Conservation (phyloP, 805 yeast species). For the Peterozyma toletana region DNA sequence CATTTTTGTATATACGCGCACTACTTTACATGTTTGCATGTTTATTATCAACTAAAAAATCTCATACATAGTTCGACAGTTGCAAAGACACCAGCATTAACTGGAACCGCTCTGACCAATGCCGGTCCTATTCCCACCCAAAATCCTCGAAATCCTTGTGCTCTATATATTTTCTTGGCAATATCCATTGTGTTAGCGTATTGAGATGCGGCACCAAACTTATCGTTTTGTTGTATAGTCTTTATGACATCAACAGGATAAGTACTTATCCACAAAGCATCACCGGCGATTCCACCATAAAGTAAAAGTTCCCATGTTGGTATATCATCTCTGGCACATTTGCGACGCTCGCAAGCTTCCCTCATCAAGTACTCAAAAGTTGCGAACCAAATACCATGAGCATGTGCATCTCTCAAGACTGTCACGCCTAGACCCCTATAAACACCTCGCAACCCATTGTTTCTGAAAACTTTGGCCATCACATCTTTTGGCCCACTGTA, state of each 20-base stretch:
- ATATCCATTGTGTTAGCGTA: slow-evolving; percentile 34
- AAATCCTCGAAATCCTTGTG: slow-evolving; percentile 44
- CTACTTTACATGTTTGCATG: no score
- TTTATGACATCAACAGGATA: slow-evolving; percentile 49
- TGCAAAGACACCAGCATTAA: slow-evolving; percentile 74
- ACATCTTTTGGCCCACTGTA: slow-evolving; percentile 37
- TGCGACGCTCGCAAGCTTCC: slow-evolving; percentile 23
- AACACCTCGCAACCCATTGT: slow-evolving; percentile 27
- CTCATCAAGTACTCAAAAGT: slow-evolving; percentile 53
- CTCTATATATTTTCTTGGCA: slow-evolving; percentile 28
- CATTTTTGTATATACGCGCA: no score
- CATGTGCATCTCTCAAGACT: slow-evolving; percentile 51
- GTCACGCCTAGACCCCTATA: slow-evolving; percentile 54
- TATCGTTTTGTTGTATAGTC: slow-evolving; percentile 45
- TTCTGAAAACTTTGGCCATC: slow-evolving; percentile 30
- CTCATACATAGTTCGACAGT: slow-evolving; percentile 65
- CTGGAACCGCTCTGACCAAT: slow-evolving; percentile 51
- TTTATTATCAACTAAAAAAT: slow-evolving; percentile 31
- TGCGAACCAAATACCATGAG: slow-evolving; percentile 70
- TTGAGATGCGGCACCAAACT: slow-evolving; percentile 30
- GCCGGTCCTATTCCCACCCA: slow-evolving; percentile 51
- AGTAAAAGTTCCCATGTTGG: slow-evolving; percentile 47
- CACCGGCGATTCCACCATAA: slow-evolving; percentile 61
- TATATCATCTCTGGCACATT: slow-evolving; percentile 37
- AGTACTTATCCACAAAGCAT: slow-evolving; percentile 52